Evolutionary conservation across 2,329 filamentous ascomycete genomes (phyloP).

Genomic region (Ophiostoma perfectum): DNA sequence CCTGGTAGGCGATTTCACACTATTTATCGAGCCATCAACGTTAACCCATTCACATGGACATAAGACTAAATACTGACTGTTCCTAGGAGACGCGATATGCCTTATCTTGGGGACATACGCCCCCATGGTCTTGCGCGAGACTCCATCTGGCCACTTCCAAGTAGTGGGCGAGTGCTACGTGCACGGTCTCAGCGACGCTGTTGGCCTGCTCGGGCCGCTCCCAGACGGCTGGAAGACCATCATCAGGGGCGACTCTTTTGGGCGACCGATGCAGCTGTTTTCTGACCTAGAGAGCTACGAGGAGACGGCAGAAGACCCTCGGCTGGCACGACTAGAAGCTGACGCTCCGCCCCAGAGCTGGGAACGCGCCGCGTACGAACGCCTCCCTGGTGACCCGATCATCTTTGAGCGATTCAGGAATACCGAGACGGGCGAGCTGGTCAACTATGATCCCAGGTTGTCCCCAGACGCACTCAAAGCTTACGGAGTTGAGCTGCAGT

Average conservation of each 20-base stretch:
- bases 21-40: not conserved
- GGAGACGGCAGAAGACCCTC: conserved; percentile 11
- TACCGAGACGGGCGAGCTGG: conserved; percentile 16
- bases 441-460: conserved; percentile 13
- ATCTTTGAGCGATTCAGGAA: conserved; percentile 14
- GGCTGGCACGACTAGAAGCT: not conserved
- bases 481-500: not conserved
- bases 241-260: conserved; percentile 10
- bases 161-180: conserved; percentile 18
- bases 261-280: conserved; percentile 14
- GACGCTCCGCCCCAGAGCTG: not conserved
- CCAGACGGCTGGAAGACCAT: conserved; percentile 14
- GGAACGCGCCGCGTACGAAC: conserved; percentile 2
- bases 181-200: conserved; percentile 14
- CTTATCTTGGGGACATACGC: conserved; percentile 13
- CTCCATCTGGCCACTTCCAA: not conserved
- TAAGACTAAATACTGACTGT: not conserved
- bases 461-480: conserved; percentile 11
- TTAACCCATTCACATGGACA: not conserved
- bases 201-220: conserved; percentile 14
- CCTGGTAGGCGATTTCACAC: not conserved
- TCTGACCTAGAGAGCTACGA: not conserved
- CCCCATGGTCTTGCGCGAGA: conserved; percentile 13
- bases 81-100: conserved; percentile 13
- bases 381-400: conserved; percentile 11